Evolutionary conservation across 2,329 filamentous ascomycete species (phyloP).

Genomic region (Fusarium dlaminii): DNA sequence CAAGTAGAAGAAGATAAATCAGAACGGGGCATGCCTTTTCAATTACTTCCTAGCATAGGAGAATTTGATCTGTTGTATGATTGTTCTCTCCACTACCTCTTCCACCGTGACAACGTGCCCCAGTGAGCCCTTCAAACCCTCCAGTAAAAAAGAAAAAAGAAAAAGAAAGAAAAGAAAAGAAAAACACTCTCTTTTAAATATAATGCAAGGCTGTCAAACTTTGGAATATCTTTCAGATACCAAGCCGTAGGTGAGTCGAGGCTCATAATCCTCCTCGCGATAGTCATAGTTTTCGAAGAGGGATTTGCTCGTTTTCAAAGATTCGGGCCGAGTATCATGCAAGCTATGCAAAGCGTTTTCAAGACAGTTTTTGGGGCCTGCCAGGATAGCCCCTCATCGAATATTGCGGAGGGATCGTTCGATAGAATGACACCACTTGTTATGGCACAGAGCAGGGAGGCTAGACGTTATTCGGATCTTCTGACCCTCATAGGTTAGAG

Average conservation of each 20-base stretch:
- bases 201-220: background rate
- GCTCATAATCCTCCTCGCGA: background rate
- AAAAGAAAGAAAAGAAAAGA: no score
- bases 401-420: background rate
- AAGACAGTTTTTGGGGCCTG: background rate
- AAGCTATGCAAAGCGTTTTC: background rate
- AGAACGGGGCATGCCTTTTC: background rate
- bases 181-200: no score
- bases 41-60: background rate
- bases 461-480: background rate
- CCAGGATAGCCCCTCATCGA: background rate
- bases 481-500: background rate
- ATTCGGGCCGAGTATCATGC: no score
- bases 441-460: background rate
- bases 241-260: background rate
- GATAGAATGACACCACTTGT: background rate
- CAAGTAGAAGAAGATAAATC: background rate
- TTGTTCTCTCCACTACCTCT: background rate
- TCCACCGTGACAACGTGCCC: background rate
- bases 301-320: background rate
- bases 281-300: background rate
- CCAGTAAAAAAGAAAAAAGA: background rate
- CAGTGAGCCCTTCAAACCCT: background rate
- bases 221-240: background rate
- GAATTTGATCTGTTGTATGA: background rate